Evolutionary conservation across 768 basidiomycete species (phyloP).

Genomic region (Boletus sensibilis): DNA sequence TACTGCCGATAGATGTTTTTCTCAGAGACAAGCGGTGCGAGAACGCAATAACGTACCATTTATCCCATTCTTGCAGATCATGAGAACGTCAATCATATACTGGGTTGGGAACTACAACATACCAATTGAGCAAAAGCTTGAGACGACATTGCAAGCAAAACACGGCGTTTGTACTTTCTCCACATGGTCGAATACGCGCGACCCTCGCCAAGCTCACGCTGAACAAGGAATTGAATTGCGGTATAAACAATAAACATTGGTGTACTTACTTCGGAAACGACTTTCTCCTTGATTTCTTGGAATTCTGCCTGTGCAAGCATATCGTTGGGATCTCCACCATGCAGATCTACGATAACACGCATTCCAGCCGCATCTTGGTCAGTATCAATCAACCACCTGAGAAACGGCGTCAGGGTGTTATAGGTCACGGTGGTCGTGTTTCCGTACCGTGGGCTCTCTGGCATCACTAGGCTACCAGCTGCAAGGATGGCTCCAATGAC

Average conservation of each 20-base stretch:
- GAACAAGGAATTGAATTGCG: background rate
- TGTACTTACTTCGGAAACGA: conserved; percentile 59
- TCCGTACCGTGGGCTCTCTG: conserved; percentile 81
- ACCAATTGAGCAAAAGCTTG: conserved; percentile 95
- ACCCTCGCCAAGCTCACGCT: conserved; percentile 76
- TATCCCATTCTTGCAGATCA: conserved; percentile 75
- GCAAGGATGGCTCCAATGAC: conserved; percentile 82
- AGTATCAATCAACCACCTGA: conserved; percentile 86
- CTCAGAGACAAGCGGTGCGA: conserved; percentile 8
- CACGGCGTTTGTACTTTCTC: conserved; percentile 81
- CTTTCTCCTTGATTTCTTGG: conserved; percentile 82
- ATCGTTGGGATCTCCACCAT: conserved; percentile 75
- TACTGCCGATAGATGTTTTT: conserved; percentile 44
- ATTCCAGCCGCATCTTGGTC: conserved; percentile 82
- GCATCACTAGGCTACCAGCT: conserved; percentile 75
- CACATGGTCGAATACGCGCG: conserved; percentile 82
- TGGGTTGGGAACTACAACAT: conserved; percentile 30
- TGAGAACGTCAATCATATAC: background rate
- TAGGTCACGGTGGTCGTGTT: background rate
- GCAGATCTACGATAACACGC: conserved; percentile 83
- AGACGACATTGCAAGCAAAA: conserved; percentile 91
- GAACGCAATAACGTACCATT: conserved; percentile 57
- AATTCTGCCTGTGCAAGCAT: conserved; percentile 77
- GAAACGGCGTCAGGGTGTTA: conserved; percentile 5
- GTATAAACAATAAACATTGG: background rate